phyloP scores from a whole-genome alignment of 2,329 filamentous ascomycete genomes.

The Verticillium klebahnii region DNA sequence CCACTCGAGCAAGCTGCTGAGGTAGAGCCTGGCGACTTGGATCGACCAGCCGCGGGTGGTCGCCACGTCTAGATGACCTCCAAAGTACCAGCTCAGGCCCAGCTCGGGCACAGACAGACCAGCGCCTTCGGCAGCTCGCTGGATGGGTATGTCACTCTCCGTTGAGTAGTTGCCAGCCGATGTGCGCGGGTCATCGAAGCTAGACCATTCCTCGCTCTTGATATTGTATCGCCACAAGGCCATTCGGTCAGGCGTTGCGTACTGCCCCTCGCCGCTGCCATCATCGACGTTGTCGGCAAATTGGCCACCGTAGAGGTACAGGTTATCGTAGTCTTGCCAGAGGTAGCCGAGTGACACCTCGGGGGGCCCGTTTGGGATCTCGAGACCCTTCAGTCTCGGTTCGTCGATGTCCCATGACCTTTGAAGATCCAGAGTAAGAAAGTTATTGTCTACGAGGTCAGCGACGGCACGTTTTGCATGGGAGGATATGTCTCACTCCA shows the following conservation, averaged over 20 bases:
- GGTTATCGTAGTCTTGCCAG: conserved; percentile 66
- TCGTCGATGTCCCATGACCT: conserved; percentile 65
- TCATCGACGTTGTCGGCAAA: conserved; percentile 53
- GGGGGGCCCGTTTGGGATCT: conserved; percentile 64
- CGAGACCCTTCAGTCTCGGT: conserved; percentile 57
- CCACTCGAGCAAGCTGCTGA: conserved; percentile 72
- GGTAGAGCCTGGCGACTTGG: conserved; percentile 58
- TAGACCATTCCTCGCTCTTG: conserved; percentile 52
- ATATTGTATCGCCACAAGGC: conserved; percentile 70
- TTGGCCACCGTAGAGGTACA: conserved; percentile 72
- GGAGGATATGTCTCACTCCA: conserved; percentile 54
- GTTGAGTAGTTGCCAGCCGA: conserved; percentile 60
- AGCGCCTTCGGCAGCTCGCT: conserved; percentile 69
- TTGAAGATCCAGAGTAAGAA: conserved; percentile 67
- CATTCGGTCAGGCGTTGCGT: conserved; percentile 49
- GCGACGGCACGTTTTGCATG: background rate
- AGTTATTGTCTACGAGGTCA: conserved; percentile 56
- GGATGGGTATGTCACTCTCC: conserved; percentile 48
- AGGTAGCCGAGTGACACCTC: conserved; percentile 69
- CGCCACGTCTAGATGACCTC: conserved; percentile 63
- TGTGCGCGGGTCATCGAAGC: conserved; percentile 57
- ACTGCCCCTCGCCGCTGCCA: conserved; percentile 28
- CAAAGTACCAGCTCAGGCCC: conserved; percentile 73
- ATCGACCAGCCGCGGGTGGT: conserved; percentile 64
- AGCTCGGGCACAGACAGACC: conserved; percentile 65